Evolutionary conservation across 257 asterid genomes (phyloP).

Genomic region (Coffea canephora): DNA sequence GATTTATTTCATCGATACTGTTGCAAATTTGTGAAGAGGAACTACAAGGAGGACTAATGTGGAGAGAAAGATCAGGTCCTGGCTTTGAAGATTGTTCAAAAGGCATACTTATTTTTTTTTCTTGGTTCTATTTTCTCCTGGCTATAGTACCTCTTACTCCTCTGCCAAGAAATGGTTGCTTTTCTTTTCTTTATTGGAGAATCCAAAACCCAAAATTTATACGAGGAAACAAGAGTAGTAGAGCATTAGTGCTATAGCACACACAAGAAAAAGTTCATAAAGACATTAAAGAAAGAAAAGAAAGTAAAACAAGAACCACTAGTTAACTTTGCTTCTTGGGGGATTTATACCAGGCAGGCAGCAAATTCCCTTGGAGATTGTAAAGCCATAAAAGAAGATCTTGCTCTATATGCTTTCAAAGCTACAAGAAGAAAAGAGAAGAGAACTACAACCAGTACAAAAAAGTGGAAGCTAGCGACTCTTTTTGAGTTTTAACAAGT

Average conservation of each 20-base stretch:
- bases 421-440: constrained; percentile 20
- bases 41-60: constrained; percentile 64
- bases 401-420: constrained; percentile 34
- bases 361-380: constrained; percentile 15
- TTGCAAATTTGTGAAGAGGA: constrained; percentile 37
- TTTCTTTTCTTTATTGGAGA: neutral
- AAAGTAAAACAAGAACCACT: neutral
- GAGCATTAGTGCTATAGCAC: neutral
- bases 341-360: neutral
- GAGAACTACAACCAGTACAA: neutral
- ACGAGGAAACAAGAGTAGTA: constrained; percentile 21
- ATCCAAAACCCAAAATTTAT: constrained; percentile 20
- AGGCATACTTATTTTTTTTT: constrained; percentile 31
- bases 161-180: neutral
- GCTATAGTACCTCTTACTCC: constrained; percentile 5
- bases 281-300: constrained; percentile 14
- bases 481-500: neutral
- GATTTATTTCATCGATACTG: constrained; percentile 10
- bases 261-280: neutral
- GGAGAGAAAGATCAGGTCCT: constrained; percentile 81
- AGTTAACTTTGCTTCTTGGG: constrained; percentile 8
- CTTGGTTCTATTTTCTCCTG: neutral
- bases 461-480: neutral
- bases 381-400: constrained; percentile 31
- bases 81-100: constrained; percentile 42